Evolutionary conservation across 495 filamentous ascomycete species (phyloP), one percentile per base, ranked within the genome.

Genomic region (Sordaria brevicollis): DNA sequence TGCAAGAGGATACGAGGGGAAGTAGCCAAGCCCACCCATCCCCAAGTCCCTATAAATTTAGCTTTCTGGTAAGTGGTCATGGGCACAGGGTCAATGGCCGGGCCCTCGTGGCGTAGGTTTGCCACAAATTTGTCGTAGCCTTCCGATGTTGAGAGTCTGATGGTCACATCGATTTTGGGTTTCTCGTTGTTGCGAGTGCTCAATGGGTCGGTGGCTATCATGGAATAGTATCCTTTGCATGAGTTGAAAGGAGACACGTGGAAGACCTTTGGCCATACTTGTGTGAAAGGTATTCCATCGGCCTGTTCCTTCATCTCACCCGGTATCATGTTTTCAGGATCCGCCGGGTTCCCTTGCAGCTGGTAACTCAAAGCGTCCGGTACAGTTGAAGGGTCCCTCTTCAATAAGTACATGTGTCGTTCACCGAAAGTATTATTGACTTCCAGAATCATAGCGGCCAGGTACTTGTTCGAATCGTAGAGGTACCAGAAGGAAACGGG

Each of bases 401-500:
- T 77, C 70, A 89, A 75, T 33, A 86, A 81, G 73, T 91, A 90
- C 74, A 88, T 86, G 19, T 90, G 83, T 67, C 89, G 86, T 78
- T 94, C 91, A 68, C 85, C 87, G 74, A 92, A 93, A 0, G 90
- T 93, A 71, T 93, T 93, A 75, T 92, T 92, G 49, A 93, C 89
- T 74, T 94, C 92, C 17, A 92, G 72, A 38, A 94, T 85, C 77
- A 93, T 85, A 33, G 87, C 87, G 49, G 84, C 83, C 35, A 94
- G 82, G n/a, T 83, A 79, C 66, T 84, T 82, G 4, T 85, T 74
- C 6, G 79, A 71, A 25, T 84, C 84, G 74, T 94, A 94, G 8
- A 94, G 82, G 71, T 93, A 93, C 89, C 91, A 94, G 78, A 93
- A 91, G 9, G 89, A 92, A 15, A 92, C 89, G 0, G 90, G 91